Evolutionary conservation across 768 basidiomycete genomes (phyloP), one percentile per base, ranked within the genome.

Genomic region (Trametes cinnabarina): DNA sequence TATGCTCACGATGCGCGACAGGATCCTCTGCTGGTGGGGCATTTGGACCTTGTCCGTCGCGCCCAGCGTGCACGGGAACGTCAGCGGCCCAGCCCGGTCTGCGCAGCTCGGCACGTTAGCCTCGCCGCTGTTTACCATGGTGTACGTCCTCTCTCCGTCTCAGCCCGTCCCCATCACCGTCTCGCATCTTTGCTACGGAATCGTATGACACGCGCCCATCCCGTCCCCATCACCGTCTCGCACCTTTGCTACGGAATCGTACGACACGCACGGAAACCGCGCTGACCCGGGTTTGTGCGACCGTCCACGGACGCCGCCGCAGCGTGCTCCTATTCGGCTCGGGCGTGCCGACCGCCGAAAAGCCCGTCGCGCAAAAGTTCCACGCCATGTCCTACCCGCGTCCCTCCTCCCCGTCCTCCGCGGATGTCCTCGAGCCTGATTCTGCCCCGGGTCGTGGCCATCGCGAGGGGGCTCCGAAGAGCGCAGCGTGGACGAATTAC

Each of bases 311-410:
- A 15, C 30, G 7, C 25, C 15, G 23, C 23, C 56, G 17, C 50
- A 83, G 83, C 26, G 64, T 86, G 3, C 74, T 86, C 17, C 77
- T 90, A 73, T 88, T 87, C 71, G 82, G 75, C 5, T 85, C 85
- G 11, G 88, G 87, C 9, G 65, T 90, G n/a, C 87, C 86, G 0
- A 83, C 83, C 0, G 85, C 84, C 4, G 86, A 87, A 68, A 86
- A 85, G 68, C 85, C 85, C 2, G 78, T 80, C 39, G 85, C 85
- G 0, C 80, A 81, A 65, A 76, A 76, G 60, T 86, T 79, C 66
- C 87, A 79, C 70, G 71, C 83, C 30, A 72, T 84, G 67, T 74
- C 79, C 11, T 68, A 82, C 61, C 62, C 62, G 22, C 35, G 37
- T 8, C 9, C 37, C 6, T 12, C 12, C 30, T 7, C 30, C 30